Conservation (phyloP, 1,139 yeast genomes). For the Debaryomyces coudertii region DNA sequence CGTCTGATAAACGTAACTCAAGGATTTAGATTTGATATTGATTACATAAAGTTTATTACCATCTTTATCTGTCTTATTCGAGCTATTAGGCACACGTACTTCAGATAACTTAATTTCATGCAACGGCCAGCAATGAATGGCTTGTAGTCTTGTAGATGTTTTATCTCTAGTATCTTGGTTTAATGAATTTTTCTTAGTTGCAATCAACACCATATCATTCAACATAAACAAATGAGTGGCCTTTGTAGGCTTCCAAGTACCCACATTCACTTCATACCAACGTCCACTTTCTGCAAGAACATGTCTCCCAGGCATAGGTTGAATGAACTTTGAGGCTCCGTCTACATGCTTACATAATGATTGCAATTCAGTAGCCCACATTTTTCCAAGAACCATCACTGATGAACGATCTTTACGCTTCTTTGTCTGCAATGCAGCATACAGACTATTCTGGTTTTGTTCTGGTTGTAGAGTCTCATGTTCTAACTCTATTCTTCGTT, state of each 20-base stretch:
- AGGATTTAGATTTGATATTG: conserved; percentile 49
- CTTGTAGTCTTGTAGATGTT: conserved; percentile 49
- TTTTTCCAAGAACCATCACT: conserved; percentile 69
- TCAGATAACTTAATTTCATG: conserved; percentile 62
- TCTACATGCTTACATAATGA: conserved; percentile 82
- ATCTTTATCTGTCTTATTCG: conserved; percentile 21
- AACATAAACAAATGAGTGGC: conserved; percentile 76
- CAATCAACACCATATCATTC: conserved; percentile 77
- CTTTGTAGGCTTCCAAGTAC: conserved; percentile 81
- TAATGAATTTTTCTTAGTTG: conserved; percentile 55
- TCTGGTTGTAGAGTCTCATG: conserved; percentile 13
- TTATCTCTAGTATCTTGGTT: conserved; percentile 30
- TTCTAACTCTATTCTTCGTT: conserved; percentile 54
- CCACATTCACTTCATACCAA: conserved; percentile 87
- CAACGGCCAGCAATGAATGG: conserved; percentile 81
- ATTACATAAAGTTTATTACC: conserved; percentile 42
- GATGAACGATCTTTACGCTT: conserved; percentile 63
- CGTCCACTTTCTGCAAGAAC: conserved; percentile 78
- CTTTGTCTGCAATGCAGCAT: conserved; percentile 6
- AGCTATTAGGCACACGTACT: conserved; percentile 21
- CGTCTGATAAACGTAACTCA: conserved; percentile 65
- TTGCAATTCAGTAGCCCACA: conserved; percentile 79
- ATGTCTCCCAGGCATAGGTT: conserved; percentile 81
- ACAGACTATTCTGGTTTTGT: conserved; percentile 12
- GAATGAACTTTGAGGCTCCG: conserved; percentile 82